Conservation (phyloP, 768 basidiomycete species). For the Mycena polygramma region DNA sequence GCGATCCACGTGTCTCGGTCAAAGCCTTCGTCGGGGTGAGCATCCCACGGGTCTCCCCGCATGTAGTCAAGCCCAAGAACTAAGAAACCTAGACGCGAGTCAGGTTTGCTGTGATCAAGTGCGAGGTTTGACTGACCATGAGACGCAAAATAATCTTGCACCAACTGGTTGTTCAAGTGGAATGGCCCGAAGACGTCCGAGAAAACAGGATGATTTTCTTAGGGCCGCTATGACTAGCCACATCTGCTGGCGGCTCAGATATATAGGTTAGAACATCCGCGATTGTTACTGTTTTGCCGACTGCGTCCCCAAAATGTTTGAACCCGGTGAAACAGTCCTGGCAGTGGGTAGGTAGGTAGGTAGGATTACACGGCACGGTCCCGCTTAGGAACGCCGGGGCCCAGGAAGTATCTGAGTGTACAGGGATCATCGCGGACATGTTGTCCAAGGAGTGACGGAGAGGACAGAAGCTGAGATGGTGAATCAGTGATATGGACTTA, state of each 20-base stretch:
- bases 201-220: slow-evolving; percentile 69
- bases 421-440: slow-evolving; percentile 36
- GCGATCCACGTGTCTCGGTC: slow-evolving; percentile 60
- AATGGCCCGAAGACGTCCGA: slow-evolving; percentile 73
- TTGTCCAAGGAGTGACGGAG: not conserved
- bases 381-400: no score
- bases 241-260: slow-evolving; percentile 54
- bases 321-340: slow-evolving; percentile 68
- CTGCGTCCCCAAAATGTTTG: slow-evolving; percentile 63
- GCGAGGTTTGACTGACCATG: slow-evolving; percentile 55
- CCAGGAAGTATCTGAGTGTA: no score
- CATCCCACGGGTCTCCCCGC: slow-evolving; percentile 65
- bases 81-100: slow-evolving; percentile 60
- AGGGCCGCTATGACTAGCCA: not conserved
- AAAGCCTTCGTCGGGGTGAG: slow-evolving; percentile 52
- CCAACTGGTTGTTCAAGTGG: slow-evolving; percentile 67
- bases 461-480: not conserved
- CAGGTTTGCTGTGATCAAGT: not conserved
- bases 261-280: slow-evolving; percentile 67
- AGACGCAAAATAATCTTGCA: slow-evolving; percentile 76
- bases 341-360: no score
- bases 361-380: no score
- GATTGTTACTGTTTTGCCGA: slow-evolving; percentile 55
- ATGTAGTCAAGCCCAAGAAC: slow-evolving; percentile 77
- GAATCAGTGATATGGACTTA: no score